Evolutionary conservation across 1,284 basidiomycete species (phyloP), one percentile per base, ranked within the genome.

Genomic region (Ganoderma leucocontextum): DNA sequence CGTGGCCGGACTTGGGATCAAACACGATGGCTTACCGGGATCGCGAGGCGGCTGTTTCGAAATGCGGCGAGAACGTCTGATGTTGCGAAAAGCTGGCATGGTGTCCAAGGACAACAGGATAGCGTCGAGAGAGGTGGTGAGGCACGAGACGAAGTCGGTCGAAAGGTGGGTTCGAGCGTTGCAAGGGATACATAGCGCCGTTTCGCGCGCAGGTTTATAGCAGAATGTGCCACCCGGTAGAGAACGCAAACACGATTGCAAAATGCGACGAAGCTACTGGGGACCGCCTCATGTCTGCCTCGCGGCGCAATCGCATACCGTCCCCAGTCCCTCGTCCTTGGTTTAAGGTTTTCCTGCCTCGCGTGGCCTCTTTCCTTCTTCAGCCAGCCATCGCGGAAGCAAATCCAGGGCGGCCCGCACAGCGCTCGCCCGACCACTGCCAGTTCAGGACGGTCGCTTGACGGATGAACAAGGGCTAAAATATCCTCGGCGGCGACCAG

Each of bases 21-120:
- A 52, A 58, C 55, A 64, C 39, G 66, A 49, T 53, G 59, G 69
- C 71, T 63, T 66, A 72, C 71, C 62, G n/a, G 68, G 70, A 44
- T 67, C 76, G 64, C 70, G 77, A 55, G 75, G 80, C 66, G 75
- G 72, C 72, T 80, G 83, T 64, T 76, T 79, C 9, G 84, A 83
- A 12, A 84, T 75, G 57, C 82, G 73, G 47, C 81, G 79, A 29
- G 82, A 83, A 64, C 74, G 77, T 62, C 82, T 80, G 33, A 78
- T 65, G 66, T 78, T 80, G 62, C 79, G 78, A 69, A 75, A 70
- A 58, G 77, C 78, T 36, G 80, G 75, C 82, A 85, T 79, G 64
- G 42, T 58, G 44, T 47, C 67, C 61, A 65, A 42, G 60, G 68
- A 41, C 59, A 60, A 41, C 62, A 10, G n/a, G n/a, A 22, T 39